Percentiles rank a stretch among this genome's conserved stretches.
Evolutionary conservation across 192 early-diverging fungal species (phyloP).

Genomic region (Podochytrium sp.): DNA sequence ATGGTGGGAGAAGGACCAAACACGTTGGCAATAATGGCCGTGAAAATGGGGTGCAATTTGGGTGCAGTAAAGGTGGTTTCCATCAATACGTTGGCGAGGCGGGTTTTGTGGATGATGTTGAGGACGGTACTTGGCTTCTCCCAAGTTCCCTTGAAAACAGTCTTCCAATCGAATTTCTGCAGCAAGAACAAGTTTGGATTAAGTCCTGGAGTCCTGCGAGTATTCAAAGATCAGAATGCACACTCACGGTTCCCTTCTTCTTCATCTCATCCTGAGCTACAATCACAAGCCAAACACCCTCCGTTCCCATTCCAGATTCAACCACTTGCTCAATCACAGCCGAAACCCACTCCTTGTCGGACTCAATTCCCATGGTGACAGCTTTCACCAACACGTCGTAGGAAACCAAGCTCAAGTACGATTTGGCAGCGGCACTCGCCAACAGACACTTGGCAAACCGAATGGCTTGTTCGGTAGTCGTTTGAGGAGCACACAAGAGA

Average conservation of each 20-base stretch:
- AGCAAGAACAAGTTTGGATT: background rate
- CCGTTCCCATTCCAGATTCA: conserved; percentile 29
- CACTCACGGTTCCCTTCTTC: background rate
- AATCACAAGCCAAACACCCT: conserved; percentile 59
- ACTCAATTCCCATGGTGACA: background rate
- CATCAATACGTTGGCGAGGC: conserved; percentile 7
- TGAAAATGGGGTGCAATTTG: conserved; percentile 74
- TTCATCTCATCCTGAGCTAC: conserved; percentile 33
- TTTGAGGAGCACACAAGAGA: conserved; percentile 63
- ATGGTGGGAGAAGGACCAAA: conserved; percentile 6
- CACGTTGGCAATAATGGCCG: conserved; percentile 53
- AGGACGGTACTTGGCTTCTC: conserved; percentile 12
- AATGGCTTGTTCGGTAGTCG: conserved; percentile 72
- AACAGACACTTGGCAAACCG: conserved; percentile 71
- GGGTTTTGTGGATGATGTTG: background rate
- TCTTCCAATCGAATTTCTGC: conserved; percentile 27
- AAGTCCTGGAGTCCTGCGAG: background rate
- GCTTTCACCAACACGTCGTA: conserved; percentile 70
- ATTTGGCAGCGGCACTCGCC: conserved; percentile 72
- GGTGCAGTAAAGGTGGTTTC: conserved; percentile 44
- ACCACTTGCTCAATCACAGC: conserved; percentile 14
- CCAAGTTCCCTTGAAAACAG: conserved; percentile 28
- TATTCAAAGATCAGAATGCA: background rate
- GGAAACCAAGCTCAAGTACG: conserved; percentile 79
- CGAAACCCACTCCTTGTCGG: background rate